A percentile compares a stretch with the other conserved stretches of the same genome.
These are phyloP conservation scores for Backusella tuberculispora DNA, from an alignment of 192 early-diverging fungal genomes.

Conservation along the genomic window DNA sequence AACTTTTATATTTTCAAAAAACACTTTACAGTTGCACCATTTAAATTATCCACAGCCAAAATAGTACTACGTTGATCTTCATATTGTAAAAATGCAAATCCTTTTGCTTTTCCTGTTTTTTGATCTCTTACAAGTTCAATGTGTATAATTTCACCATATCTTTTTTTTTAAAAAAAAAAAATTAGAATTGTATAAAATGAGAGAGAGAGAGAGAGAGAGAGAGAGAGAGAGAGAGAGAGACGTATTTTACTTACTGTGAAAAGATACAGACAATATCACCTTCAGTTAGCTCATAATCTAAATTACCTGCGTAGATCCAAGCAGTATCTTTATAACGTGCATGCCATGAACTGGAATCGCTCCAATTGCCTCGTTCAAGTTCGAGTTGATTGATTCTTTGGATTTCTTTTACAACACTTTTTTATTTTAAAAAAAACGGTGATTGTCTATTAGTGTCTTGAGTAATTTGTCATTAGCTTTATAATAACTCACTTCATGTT, in stretches of 20 bases:
- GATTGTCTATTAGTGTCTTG: background rate
- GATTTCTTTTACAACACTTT: conserved; percentile 85
- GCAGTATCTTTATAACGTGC: conserved; percentile 88
- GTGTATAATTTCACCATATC: conserved; percentile 90
- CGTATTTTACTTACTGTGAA: conserved; percentile 76
- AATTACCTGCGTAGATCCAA: conserved; percentile 86
- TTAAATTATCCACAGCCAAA: conserved; percentile 95
- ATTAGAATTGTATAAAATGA: conserved; percentile 13
- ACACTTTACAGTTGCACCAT: conserved; percentile 65
- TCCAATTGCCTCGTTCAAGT: conserved; percentile 53
- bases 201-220: conserved; percentile 1
- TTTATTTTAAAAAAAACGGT: background rate
- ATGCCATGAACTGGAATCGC: conserved; percentile 81
- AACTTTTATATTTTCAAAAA: background rate
- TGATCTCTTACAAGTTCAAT: conserved; percentile 87
- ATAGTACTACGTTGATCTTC: conserved; percentile 91
- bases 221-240: background rate
- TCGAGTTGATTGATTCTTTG: conserved; percentile 80
- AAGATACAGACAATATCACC: conserved; percentile 93
- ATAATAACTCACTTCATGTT: no score
- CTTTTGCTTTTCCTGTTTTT: conserved; percentile 84
- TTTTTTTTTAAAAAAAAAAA: conserved; percentile 22
- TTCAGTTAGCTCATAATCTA: conserved; percentile 86
- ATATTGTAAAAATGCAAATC: conserved; percentile 89
- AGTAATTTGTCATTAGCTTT: no score